Base-by-base conservation (phyloP, 106 monocot genomes). In the Chionographis japonica region DNA sequence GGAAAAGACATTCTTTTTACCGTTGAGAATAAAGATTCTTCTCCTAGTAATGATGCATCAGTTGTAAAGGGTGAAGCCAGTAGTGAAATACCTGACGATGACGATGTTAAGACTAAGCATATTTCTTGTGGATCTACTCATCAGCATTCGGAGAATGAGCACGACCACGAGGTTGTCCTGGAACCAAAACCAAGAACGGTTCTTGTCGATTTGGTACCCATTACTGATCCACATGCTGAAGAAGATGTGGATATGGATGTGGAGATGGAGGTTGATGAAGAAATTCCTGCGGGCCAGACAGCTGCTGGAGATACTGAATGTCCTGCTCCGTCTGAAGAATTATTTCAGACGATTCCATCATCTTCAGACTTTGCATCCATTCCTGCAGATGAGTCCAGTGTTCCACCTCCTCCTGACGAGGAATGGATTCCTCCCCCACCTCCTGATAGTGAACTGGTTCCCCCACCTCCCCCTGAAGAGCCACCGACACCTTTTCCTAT, bases 191-290 rank as follows among this genome's bases (percentile, higher is more conserved):
- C 27, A 38, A 52, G 40, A 36, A 1, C 60, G 46, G 16, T 53
- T 37, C 4, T 62, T 72, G 37, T 20, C 2, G 7, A 64, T 41
- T 52, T 40, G 50, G 56, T 68, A 18, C 16, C 77, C n/a, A 74
- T 74, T 60, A 12, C 61, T 35, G 81, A 81, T 14, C 12, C 9
- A 17, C 65, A 63, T 72, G 68, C 49, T 14, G 54, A 50, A 56
- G 85, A 83, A 56, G 91, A 87, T 63, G 65, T 83, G 12, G 94
- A 95, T 72, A 92, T 93, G 85, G 98, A 99, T 86, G 85, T 99
- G 63, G 98, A 99, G 62, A 99, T 99, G 98, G 98, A 99, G 67
- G 86, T 99, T 72, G 98, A 92, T 74, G 97, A 97, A 54, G 97
- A 85, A 46, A 58, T 16, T 42, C 60, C 74, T 59, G 41, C 62